Percentiles rank a stretch among this genome's conserved stretches.
Conservation (phyloP, 805 yeast genomes). For the Pichia sporocuriosa region DNA sequence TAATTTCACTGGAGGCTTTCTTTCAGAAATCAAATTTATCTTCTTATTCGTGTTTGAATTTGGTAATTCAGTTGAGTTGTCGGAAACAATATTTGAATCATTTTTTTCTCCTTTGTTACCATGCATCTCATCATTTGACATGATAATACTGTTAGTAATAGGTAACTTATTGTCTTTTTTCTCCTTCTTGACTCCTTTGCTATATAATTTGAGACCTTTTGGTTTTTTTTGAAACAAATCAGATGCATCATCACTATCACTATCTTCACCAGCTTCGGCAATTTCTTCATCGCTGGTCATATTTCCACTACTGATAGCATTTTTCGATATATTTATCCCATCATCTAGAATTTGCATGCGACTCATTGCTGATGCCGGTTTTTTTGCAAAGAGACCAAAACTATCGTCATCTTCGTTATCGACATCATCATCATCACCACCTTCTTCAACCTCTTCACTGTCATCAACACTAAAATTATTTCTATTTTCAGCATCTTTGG, state of each 20-base stretch:
- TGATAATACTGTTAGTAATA: too few species aligned
- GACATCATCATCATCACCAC: neutral
- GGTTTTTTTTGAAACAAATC: constrained; percentile 56
- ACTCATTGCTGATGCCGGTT: constrained; percentile 36
- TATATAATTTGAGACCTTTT: neutral
- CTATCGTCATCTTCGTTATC: constrained; percentile 6
- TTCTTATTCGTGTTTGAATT: too few species aligned
- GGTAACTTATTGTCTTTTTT: too few species aligned
- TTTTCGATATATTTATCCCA: neutral
- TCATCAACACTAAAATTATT: neutral
- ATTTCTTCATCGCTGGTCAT: neutral
- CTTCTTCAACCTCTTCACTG: neutral
- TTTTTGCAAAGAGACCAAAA: constrained; percentile 50
- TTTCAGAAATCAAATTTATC: too few species aligned
- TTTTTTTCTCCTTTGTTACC: neutral
- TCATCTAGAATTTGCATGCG: neutral
- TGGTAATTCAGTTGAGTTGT: too few species aligned
- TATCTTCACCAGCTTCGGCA: neutral
- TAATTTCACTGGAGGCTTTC: too few species aligned
- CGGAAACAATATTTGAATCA: too few species aligned
- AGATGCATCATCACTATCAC: constrained; percentile 35
- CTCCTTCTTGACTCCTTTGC: neutral
- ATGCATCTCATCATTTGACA: too few species aligned
- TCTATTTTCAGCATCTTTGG: neutral
- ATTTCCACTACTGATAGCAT: neutral